Conservation (phyloP, 805 yeast genomes). For the Yamadazyma scolyti region DNA sequence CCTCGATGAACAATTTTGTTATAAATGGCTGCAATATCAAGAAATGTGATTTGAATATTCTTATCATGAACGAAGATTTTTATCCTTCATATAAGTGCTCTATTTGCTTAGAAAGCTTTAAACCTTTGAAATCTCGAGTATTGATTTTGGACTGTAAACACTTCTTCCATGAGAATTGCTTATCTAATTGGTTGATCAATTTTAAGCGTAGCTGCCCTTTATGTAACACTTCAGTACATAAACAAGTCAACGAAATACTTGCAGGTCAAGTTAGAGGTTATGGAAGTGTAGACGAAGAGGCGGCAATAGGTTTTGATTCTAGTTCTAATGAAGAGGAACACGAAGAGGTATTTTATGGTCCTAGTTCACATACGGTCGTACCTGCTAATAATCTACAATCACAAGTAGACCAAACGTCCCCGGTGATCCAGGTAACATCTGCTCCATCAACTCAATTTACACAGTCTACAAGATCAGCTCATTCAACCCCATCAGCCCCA, state of each 20-base stretch:
- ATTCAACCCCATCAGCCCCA: no score
- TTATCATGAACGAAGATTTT: constrained; percentile 29
- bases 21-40: constrained; percentile 40
- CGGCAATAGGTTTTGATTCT: constrained; percentile 5
- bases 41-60: constrained; percentile 15
- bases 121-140: constrained; percentile 43
- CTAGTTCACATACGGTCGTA: no score
- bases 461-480: no score
- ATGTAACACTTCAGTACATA: constrained; percentile 37
- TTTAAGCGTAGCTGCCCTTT: constrained; percentile 57
- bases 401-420: no score
- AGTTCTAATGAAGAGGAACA: constrained; percentile 4
- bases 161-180: constrained; percentile 55
- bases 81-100: constrained; percentile 52
- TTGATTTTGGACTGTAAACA: constrained; percentile 58
- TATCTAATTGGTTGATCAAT: constrained; percentile 56
- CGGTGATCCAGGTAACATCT: no score
- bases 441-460: no score
- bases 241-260: constrained; percentile 13
- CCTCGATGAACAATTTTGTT: constrained; percentile 29
- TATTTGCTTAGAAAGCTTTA: constrained; percentile 55
- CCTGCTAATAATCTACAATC: no score
- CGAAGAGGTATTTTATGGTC: no score
- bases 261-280: constrained; percentile 15
- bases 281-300: constrained; percentile 21